A percentile compares a stretch with the other conserved stretches of the same genome.
Evolutionary conservation across 805 yeast genomes (phyloP).

Genomic region (Wickerhamiella brachini): DNA sequence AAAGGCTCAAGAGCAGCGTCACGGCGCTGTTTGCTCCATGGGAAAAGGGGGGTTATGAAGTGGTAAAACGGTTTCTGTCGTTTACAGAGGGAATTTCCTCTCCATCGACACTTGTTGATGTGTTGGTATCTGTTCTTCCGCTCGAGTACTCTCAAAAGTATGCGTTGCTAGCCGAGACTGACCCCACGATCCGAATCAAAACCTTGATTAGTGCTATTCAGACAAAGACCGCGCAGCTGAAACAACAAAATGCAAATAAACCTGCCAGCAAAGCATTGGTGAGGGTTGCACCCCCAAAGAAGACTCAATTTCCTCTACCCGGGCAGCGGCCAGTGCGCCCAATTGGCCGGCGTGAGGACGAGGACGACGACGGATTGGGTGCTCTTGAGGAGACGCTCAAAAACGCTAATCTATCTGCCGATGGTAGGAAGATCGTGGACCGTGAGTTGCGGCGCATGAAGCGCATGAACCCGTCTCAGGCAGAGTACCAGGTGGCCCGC

Average conservation of each 20-base stretch:
- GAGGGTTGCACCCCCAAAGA: background rate
- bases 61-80: constrained; percentile 12
- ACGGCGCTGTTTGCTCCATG: constrained; percentile 6
- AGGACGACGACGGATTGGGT: constrained; percentile 26
- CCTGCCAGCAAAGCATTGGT: constrained; percentile 4
- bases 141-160: constrained; percentile 21
- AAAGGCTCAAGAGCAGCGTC: constrained; percentile 10
- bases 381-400: constrained; percentile 20
- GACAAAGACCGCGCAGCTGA: constrained; percentile 8
- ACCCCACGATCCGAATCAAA: constrained; percentile 17
- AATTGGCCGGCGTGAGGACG: constrained; percentile 7
- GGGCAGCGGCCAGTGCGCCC: background rate
- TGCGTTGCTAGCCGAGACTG: constrained; percentile 18
- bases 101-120: constrained; percentile 24
- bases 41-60: constrained; percentile 5
- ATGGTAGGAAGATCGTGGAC: constrained; percentile 25
- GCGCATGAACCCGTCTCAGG: constrained; percentile 29
- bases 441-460: constrained; percentile 27
- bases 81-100: constrained; percentile 14
- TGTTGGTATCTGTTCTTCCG: constrained; percentile 25
- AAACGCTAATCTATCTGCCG: constrained; percentile 18
- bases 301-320: background rate
- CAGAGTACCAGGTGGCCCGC: constrained; percentile 30
- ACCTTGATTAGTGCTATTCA: constrained; percentile 12
- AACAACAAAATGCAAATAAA: background rate